Evolutionary conservation across 2,329 filamentous ascomycete species (phyloP).

Genomic region (Trichophyton schoenleinii): DNA sequence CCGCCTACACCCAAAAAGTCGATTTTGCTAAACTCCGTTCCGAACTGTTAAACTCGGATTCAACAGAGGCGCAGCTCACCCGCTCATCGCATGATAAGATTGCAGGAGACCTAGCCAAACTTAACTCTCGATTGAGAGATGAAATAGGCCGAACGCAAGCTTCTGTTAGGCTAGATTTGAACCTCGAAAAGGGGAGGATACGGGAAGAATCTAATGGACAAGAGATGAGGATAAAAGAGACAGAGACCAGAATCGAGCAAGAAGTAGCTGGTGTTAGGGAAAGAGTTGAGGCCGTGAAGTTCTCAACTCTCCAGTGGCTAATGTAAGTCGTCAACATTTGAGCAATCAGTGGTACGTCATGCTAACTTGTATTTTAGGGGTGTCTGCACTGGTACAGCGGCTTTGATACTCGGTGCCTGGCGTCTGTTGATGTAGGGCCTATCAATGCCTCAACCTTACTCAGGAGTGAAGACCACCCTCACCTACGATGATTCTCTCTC

Average conservation of each 20-base stretch:
- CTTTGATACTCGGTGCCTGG: conserved; percentile 56
- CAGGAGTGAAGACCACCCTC: not conserved
- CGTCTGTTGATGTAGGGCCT: conserved; percentile 46
- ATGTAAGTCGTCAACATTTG: conserved; percentile 56
- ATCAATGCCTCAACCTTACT: not conserved
- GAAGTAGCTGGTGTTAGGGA: conserved; percentile 84
- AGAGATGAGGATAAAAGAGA: conserved; percentile 97
- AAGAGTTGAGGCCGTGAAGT: conserved; percentile 93
- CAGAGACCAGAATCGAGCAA: conserved; percentile 95
- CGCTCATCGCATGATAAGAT: conserved; percentile 81
- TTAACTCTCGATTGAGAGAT: conserved; percentile 77
- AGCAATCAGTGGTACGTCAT: conserved; percentile 16
- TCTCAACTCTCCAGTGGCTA: conserved; percentile 93
- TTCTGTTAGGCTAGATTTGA: conserved; percentile 80
- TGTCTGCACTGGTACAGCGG: conserved; percentile 54
- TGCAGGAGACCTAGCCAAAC: conserved; percentile 86
- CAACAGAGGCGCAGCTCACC: conserved; percentile 78
- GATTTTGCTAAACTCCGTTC: conserved; percentile 96
- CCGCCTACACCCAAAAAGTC: conserved; percentile 69
- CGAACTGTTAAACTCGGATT: conserved; percentile 83
- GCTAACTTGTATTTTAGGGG: conserved; percentile 32
- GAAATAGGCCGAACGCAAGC: conserved; percentile 92
- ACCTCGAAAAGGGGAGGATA: conserved; percentile 92
- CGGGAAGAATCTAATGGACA: conserved; percentile 91
- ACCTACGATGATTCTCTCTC: not conserved